Conservation (phyloP, 1,139 yeast genomes). For the Hansenula lynferdii region DNA sequence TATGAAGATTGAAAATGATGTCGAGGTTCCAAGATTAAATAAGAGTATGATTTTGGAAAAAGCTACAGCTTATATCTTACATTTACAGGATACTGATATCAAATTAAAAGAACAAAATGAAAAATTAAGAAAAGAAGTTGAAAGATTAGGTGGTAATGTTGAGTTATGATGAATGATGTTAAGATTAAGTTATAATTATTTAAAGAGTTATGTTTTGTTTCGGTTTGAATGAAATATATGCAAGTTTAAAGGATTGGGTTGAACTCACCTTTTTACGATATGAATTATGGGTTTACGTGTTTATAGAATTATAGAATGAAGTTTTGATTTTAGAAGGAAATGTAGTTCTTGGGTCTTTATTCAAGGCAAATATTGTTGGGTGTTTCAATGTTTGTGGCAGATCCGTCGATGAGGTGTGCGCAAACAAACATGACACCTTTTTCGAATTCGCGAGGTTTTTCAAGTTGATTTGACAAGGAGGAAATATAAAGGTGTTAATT, state of each 20-base stretch:
- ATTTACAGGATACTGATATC: slow-evolving; percentile 42
- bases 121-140: slow-evolving; percentile 19
- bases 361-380: neutral
- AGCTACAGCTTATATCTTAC: slow-evolving; percentile 56
- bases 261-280: too few relatives aligned
- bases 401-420: too few relatives aligned
- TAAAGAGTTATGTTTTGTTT: neutral
- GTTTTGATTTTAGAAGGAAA: neutral
- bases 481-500: too few relatives aligned
- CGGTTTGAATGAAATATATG: too few relatives aligned
- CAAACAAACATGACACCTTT: too few relatives aligned
- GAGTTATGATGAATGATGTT: neutral
- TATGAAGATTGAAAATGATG: slow-evolving; percentile 16
- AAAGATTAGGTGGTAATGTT: slow-evolving; percentile 18
- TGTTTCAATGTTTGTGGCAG: too few relatives aligned
- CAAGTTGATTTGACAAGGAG: too few relatives aligned
- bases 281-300: slow-evolving; percentile 4
- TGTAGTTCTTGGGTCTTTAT: neutral
- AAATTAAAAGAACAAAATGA: slow-evolving; percentile 29
- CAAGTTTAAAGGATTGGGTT: too few relatives aligned
- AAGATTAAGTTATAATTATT: neutral
- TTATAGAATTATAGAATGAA: slow-evolving; percentile 2
- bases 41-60: slow-evolving; percentile 63
- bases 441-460: too few relatives aligned
- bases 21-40: slow-evolving; percentile 39